Evolutionary conservation across 306 rosid genomes (phyloP), one percentile per base, ranked within the genome.

Genomic region (Carpinus viminea): DNA sequence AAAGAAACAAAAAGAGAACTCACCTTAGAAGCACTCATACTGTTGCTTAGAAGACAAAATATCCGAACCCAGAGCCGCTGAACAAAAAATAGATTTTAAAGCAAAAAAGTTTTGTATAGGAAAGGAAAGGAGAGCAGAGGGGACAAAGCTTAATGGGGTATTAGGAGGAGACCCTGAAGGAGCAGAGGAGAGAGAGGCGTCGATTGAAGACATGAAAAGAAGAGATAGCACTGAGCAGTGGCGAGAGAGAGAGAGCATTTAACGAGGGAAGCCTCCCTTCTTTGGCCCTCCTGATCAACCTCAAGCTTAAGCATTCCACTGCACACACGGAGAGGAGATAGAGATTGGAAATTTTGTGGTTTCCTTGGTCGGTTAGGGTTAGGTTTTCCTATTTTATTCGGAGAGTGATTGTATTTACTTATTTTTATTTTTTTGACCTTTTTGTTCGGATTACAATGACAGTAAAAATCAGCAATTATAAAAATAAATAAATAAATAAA

Each of bases 161-260:
- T 41, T 17, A 68, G 5, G 47, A 18, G 76, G 90, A 80, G 92
- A 93, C 92, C 96, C 96, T 87, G 94, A 80, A 76, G 85, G 80
- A 81, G 83, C 76, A 85, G 85, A 77, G 68, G 79, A 51, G 60
- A 82, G 80, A 79, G 75, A 81, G 80, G 76, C 74, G 53, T 86
- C 84, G 90, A 89, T 81, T 78, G 93, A 85, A 95, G 99, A 95
- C 98, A 95, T 95, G 95, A 85, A 94, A 91, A 46, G 95, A 79
- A 46, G 95, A 78, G 84, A 12, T 79, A 84, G 56, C 60, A 68
- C 75, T 52, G 85, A 55, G 82, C 17, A 65, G 86, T 38, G 51
- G 78, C 41, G 21, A 83, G 78, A 77, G 88, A 81, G 88, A 86
- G 91, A 89, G 91, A 90, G 94, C 82, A 85, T 80, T 79, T 73